Evolutionary conservation across 176 grass and related monocot genomes (phyloP).

Genomic region (Oryza meridionalis): DNA sequence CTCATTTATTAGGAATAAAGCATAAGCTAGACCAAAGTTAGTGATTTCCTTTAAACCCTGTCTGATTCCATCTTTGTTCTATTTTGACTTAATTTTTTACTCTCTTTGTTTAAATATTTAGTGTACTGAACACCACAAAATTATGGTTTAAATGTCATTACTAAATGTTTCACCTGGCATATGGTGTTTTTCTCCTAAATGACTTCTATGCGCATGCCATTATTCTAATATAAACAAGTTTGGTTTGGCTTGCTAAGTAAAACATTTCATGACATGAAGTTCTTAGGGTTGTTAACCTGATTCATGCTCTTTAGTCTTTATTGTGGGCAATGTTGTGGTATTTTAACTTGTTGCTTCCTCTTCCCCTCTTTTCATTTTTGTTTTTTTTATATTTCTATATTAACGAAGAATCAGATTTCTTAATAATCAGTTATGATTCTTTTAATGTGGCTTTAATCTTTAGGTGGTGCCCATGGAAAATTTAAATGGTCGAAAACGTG

Average conservation of each 20-base stretch:
- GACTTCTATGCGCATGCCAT: not conserved
- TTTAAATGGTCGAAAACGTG: conserved; percentile 82
- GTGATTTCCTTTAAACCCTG: not conserved
- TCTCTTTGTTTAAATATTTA: not conserved
- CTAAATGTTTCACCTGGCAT: not conserved
- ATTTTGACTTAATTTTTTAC: not conserved
- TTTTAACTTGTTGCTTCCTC: not conserved
- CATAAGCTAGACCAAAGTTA: not conserved
- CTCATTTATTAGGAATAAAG: not conserved
- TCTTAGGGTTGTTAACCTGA: conserved; percentile 18
- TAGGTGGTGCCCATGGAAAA: conserved; percentile 99
- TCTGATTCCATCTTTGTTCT: conserved; percentile 1
- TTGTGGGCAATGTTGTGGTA: not conserved
- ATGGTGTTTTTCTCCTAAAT: conserved; percentile 26
- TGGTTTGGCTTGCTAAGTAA: not conserved
- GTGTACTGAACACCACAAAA: not conserved
- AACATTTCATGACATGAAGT: not conserved
- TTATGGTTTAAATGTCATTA: not conserved
- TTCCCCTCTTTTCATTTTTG: not conserved
- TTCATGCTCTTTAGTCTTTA: not conserved
- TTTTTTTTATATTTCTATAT: conserved; percentile 8
- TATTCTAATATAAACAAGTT: not conserved
- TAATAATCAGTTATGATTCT: not conserved
- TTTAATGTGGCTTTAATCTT: conserved; percentile 15
- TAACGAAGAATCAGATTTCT: not conserved